A percentile compares a stretch with the other conserved stretches of the same genome.
Conservation (phyloP, 768 basidiomycete genomes). For the Guyanaporus albipodus region DNA sequence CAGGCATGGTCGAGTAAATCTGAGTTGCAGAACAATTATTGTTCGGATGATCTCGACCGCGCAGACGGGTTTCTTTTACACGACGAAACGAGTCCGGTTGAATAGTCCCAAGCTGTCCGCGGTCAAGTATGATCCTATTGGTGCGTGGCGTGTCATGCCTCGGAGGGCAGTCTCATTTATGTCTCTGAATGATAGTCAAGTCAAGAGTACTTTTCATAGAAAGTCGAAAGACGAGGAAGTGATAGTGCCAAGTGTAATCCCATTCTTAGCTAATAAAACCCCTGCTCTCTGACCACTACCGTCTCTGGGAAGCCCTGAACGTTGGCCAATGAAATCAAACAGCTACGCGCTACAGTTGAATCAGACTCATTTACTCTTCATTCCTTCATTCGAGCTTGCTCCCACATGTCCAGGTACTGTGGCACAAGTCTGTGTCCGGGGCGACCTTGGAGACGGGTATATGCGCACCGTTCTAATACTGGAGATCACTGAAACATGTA, state of each 20-base stretch:
- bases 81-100: constrained; percentile 65
- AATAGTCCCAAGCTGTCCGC: constrained; percentile 75
- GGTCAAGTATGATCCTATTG: constrained; percentile 89
- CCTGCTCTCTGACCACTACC: too few species aligned
- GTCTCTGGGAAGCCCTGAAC: too few species aligned
- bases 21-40: constrained; percentile 62
- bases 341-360: constrained; percentile 17
- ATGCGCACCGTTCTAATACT: constrained; percentile 2
- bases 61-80: constrained; percentile 90
- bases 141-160: constrained; percentile 40
- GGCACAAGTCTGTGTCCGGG: constrained; percentile 24
- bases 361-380: constrained; percentile 25
- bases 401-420: constrained; percentile 14
- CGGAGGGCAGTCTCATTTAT: neutral
- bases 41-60: constrained; percentile 89
- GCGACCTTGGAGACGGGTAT: constrained; percentile 15
- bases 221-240: constrained; percentile 70
- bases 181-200: constrained; percentile 44
- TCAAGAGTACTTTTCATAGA: constrained; percentile 75
- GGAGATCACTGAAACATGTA: neutral
- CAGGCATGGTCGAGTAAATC: neutral
- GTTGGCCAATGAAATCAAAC: neutral
- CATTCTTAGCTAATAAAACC: neutral
- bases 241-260: constrained; percentile 6
- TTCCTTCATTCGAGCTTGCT: constrained; percentile 8